Evolutionary conservation across 179 eudicot genomes (phyloP).

Genomic region (Gypsophila paniculata): DNA sequence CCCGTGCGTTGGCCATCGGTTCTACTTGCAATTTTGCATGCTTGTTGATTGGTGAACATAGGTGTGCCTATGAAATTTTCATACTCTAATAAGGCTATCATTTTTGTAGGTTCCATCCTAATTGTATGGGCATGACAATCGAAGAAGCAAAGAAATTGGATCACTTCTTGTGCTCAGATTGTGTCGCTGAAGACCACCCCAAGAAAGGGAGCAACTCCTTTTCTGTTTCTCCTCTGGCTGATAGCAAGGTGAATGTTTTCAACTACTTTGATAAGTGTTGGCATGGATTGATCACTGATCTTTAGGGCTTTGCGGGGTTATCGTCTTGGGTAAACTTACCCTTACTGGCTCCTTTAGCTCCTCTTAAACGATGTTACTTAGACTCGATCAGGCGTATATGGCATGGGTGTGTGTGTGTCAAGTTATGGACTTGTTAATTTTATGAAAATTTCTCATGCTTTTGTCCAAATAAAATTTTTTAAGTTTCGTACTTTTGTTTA

Average conservation of each 20-base stretch:
- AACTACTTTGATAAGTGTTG: not conserved
- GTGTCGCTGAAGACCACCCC: constrained; percentile 53
- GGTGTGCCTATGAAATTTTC: constrained; percentile 2
- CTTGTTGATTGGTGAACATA: not conserved
- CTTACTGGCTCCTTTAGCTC: not conserved
- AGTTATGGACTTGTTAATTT: not conserved
- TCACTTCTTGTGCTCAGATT: constrained; percentile 67
- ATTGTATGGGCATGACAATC: constrained; percentile 76
- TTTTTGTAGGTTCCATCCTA: constrained; percentile 74
- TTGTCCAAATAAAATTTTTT: not conserved
- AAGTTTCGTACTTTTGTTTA: not conserved
- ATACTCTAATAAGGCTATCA: constrained; percentile 1
- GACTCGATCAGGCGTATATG: not conserved
- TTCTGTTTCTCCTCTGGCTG: constrained; percentile 43
- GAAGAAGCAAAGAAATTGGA: constrained; percentile 84
- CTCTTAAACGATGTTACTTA: not conserved
- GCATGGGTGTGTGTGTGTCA: not conserved
- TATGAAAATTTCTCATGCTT: not conserved
- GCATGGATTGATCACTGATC: constrained; percentile 16
- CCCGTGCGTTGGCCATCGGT: not conserved
- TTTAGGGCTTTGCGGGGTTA: not conserved
- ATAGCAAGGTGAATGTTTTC: constrained; percentile 48
- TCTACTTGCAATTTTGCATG: not conserved
- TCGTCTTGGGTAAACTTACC: not conserved
- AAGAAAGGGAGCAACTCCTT: constrained; percentile 49